Evolutionary conservation across 805 yeast species (phyloP).

Genomic region (Brettanomyces sp.): DNA sequence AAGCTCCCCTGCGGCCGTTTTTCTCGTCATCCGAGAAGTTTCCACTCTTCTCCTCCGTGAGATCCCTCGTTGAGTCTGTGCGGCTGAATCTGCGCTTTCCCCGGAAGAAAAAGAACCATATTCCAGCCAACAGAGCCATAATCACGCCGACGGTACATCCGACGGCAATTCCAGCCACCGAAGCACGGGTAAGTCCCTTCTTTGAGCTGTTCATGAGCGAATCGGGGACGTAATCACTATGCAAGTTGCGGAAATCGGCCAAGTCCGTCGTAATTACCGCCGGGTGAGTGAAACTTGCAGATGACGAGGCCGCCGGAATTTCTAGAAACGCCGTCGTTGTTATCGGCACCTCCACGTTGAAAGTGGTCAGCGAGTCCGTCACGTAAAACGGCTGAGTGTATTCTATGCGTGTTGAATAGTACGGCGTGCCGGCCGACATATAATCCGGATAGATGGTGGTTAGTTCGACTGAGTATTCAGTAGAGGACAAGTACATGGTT

Average conservation of each 20-base stretch:
- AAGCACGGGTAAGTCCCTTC: constrained; percentile 9
- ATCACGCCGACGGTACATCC: constrained; percentile 20
- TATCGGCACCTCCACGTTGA: constrained; percentile 15
- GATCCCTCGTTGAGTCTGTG: background rate
- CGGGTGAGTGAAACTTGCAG: constrained; percentile 10
- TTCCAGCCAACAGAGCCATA: constrained; percentile 5
- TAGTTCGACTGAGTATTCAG: background rate
- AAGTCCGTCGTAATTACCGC: constrained; percentile 21
- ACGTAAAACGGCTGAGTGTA: constrained; percentile 23
- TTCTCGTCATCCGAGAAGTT: background rate
- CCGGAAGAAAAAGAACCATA: constrained; percentile 8
- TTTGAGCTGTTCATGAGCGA: background rate
- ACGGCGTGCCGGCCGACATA: background rate
- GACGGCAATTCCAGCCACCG: constrained; percentile 23
- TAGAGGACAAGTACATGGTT: background rate
- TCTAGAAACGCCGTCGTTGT: constrained; percentile 12
- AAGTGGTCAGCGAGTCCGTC: constrained; percentile 19
- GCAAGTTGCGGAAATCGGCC: constrained; percentile 8
- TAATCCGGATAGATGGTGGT: background rate
- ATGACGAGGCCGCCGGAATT: constrained; percentile 6
- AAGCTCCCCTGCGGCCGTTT: background rate
- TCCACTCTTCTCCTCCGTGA: too few species aligned
- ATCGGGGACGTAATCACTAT: constrained; percentile 3
- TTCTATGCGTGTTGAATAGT: constrained; percentile 8
- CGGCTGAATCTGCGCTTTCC: constrained; percentile 7